Conservation (phyloP, 306 rosid genomes). For the Cicer judaicum region DNA sequence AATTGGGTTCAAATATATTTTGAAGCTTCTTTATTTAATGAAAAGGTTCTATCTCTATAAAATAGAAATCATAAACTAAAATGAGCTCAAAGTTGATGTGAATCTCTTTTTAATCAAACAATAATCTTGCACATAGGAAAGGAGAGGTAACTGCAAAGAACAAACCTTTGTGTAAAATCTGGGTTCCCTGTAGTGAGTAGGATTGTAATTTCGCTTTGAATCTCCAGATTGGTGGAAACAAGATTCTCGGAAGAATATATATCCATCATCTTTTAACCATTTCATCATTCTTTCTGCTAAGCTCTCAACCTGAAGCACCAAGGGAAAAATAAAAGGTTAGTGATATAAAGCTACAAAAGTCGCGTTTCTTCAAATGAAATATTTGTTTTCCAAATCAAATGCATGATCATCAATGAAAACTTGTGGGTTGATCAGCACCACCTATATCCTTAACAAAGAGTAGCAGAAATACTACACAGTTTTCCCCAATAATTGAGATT, state of each 20-base stretch:
- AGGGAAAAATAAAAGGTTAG: constrained; percentile 27
- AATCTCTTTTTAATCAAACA: constrained; percentile 23
- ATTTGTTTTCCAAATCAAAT: background rate
- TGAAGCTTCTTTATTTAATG: constrained; percentile 22
- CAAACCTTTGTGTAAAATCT: constrained; percentile 90
- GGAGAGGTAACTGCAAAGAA: constrained; percentile 22
- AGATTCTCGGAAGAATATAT: constrained; percentile 89
- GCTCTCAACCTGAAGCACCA: constrained; percentile 61
- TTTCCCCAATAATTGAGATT: constrained; percentile 20
- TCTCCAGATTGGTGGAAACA: constrained; percentile 99
- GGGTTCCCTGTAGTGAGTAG: constrained; percentile 96
- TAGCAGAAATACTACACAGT: constrained; percentile 3
- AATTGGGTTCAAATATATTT: constrained; percentile 8
- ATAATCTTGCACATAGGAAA: background rate
- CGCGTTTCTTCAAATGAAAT: constrained; percentile 2
- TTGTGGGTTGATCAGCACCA: background rate
- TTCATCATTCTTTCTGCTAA: constrained; percentile 79
- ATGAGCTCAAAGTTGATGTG: constrained; percentile 24
- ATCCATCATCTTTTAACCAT: constrained; percentile 91
- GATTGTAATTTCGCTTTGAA: constrained; percentile 86
- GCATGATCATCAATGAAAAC: background rate
- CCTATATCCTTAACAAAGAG: constrained; percentile 19
- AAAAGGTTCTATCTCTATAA: constrained; percentile 20
- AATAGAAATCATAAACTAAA: constrained; percentile 26
- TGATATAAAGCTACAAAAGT: constrained; percentile 25